Base-by-base conservation (phyloP, 2,329 filamentous ascomycete genomes). In the Ophiosphaerella korrae region DNA sequence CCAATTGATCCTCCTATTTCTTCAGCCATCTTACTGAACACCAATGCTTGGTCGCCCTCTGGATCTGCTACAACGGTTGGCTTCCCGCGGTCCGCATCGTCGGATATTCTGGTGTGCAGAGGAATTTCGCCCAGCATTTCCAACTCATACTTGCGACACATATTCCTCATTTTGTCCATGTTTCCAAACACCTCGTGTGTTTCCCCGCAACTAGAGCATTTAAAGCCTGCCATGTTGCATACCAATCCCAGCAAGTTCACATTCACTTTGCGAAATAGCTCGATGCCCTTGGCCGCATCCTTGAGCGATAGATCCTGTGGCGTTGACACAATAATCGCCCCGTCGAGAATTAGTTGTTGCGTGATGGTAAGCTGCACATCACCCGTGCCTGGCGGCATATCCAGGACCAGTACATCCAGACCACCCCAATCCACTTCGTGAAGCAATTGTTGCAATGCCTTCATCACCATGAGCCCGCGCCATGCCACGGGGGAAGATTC, bases 391-490 rank as follows among this genome's bases (percentile, higher is more conserved):
- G 94, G 94, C 0, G 94, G 94, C 42, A 99, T 76, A 71, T 99
- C 94, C 2, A 99, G 79, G 3, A 99, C 88, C 1, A 99, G 80
- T 2, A 97, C 77, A 70, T 99, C 94, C 2, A 99, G 78, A 11
- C 87, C 87, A 12, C 88, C 90, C 94, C 94, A 99, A 45, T 94
- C 89, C 0, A 99, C 94, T 62, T 96, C 91, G 71, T 97, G 93
- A 7, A 99, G 83, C 5, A 99, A 85, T 70, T 99, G 94, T 62
- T 97, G 92, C 58, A 99, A 82, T 0, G 94, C 94, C 70, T 97
- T 99, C 82, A 96, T 95, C 12, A 97, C 90, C 92, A 99, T 97
- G 2, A 96, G 83, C 0, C 94, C 94, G 44, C 94, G 86, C 94
- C 94, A 99, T 29, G 94, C 92, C 13, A 99, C 88, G 0, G 92